Evolutionary conservation across 441 rosid species (phyloP), one percentile per base, ranked within the genome.

Genomic region (Macaranga tanarius): DNA sequence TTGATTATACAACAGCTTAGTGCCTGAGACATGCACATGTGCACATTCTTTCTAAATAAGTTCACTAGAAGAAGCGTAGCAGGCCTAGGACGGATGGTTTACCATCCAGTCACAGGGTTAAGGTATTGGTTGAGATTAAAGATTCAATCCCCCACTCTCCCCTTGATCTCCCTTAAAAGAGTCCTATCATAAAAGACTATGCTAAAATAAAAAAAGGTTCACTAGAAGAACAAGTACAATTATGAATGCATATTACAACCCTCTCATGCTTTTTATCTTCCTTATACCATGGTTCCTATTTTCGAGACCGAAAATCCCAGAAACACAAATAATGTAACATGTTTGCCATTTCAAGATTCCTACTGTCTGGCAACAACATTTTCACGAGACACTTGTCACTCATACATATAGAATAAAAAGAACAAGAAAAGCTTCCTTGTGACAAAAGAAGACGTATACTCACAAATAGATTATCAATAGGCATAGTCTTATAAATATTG

Each of bases 401-500:
- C 10, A 9, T 28, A 66, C 17, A 22, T 19, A 47, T 48, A 48
- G 1, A 3, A 51, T 17, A 19, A 25, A 48, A 47, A 4, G 20
- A 47, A 48, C 26, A 3, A 31, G 26, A 4, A 38, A 16, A 55
- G 22, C 45, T 55, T 12, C 25, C 52, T n/a, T 2, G 25, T 44
- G 31, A 11, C 50, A 62, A 50, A 62, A 62, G 34, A 38, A 42
- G 10, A n/a, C n/a, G n/a, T n/a, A n/a, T n/a, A n/a, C 40, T 47
- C 9, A 23, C 20, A 19, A 31, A 42, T 20, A 23, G 1, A 7
- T 64, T 28, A 61, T 60, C 48, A 72, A n/a, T 70, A 23, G 62
- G 65, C 76, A 69, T n/a, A 69, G 59, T 48, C 69, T 65, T 62
- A 56, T 45, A 52, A 48, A 65, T 61, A 70, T 59, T n/a, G 64